These are phyloP conservation scores for Funneliformis geosporum DNA, from an alignment of 192 early-diverging fungal genomes.

Conservation along the genomic window DNA sequence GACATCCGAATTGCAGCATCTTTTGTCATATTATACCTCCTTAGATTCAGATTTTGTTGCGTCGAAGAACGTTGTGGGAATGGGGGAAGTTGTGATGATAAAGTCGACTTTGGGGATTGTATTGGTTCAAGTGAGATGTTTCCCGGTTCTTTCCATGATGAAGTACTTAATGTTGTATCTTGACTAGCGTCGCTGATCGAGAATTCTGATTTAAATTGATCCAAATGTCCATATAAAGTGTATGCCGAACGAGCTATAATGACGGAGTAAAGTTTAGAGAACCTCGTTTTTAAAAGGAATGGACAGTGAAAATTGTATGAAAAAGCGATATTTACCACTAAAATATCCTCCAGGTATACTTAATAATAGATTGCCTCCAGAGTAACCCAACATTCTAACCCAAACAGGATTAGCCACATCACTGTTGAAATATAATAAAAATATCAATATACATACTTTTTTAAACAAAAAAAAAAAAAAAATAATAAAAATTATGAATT, in stretches of 20 bases:
- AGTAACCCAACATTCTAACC: conserved; percentile 10
- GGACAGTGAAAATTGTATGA: not conserved
- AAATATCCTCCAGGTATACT: conserved; percentile 3
- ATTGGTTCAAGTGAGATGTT: not conserved
- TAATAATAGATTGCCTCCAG: not conserved
- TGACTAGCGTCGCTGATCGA: not conserved
- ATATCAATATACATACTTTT: not conserved
- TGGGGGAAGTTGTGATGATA: not conserved
- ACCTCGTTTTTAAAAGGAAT: not conserved
- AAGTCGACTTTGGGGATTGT: not conserved
- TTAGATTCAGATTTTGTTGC: not conserved
- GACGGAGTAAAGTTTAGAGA: not conserved
- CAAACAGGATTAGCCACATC: conserved; percentile 6
- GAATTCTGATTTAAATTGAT: not conserved
- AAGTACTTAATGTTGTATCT: not conserved
- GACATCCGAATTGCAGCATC: not conserved
- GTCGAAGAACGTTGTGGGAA: not conserved
- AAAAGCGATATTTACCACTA: not conserved
- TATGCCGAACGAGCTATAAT: not conserved
- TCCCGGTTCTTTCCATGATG: not conserved
- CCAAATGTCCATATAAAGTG: not conserved
- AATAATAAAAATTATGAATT: not conserved
- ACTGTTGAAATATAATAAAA: not conserved
- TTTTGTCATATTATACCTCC: not conserved
- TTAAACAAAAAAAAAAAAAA: not conserved